Evolutionary conservation across 225 moss, liverwort and hornwort species (phyloP).

Genomic region (Climacium dendroides): DNA sequence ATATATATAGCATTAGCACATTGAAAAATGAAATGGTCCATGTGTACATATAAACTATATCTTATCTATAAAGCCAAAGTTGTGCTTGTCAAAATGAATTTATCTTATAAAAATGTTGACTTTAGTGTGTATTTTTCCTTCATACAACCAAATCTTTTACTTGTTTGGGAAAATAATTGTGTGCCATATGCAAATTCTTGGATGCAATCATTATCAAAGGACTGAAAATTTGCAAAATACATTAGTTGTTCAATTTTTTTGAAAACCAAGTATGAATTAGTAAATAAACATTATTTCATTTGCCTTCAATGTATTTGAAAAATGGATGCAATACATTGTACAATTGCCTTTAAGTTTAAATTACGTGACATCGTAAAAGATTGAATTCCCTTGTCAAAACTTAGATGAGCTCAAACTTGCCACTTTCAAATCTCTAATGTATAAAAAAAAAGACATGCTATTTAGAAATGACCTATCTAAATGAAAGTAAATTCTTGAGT

Average conservation of each 20-base stretch:
- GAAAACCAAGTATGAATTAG: background rate
- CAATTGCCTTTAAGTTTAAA: background rate
- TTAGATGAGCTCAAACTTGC: background rate
- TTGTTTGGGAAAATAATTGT: background rate
- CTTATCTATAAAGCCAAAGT: accelerated
- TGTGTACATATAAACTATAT: background rate
- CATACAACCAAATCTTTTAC: background rate
- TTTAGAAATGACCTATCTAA: background rate
- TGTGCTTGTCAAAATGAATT: background rate
- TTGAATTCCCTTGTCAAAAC: background rate
- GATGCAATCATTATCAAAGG: accelerated
- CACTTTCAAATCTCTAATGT: background rate
- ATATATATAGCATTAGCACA: background rate
- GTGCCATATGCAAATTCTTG: background rate
- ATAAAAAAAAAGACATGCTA: background rate
- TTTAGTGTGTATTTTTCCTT: background rate
- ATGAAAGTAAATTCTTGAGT: background rate
- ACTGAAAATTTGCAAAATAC: background rate
- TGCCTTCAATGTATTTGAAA: background rate
- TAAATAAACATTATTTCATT: background rate
- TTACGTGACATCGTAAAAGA: too few species aligned
- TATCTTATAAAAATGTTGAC: too few species aligned
- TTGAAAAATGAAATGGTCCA: background rate
- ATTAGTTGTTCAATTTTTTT: accelerated
- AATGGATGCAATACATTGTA: background rate